Percentiles rank a stretch among this genome's conserved stretches.
phyloP scores from a whole-genome alignment of 139 green algal species.

The Closterium sp. region DNA sequence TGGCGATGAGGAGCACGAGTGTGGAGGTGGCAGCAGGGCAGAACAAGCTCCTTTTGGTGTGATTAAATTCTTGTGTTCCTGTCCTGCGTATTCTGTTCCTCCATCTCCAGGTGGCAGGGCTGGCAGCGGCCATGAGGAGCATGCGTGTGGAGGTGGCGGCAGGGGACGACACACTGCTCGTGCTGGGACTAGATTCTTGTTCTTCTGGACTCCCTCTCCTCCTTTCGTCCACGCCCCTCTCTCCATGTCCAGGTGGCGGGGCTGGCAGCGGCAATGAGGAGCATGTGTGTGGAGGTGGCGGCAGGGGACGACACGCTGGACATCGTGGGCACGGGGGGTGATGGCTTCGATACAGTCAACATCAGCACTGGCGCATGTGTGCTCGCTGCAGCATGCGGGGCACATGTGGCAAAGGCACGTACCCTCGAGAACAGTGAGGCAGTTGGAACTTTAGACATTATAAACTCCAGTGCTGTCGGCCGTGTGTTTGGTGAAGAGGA shows the following conservation, averaged over 20 bases:
- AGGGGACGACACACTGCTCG: background rate
- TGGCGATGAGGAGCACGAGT: background rate
- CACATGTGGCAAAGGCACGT: constrained; percentile 84
- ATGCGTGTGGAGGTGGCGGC: background rate
- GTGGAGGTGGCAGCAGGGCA: constrained; percentile 8
- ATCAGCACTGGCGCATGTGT: constrained; percentile 95
- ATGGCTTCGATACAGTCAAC: constrained; percentile 97
- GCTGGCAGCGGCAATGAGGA: background rate
- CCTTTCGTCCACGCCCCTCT: background rate
- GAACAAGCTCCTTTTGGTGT: no score
- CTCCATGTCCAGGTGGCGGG: background rate
- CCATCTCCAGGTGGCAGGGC: background rate
- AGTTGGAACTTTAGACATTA: constrained; percentile 11
- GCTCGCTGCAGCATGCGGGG: constrained; percentile 89
- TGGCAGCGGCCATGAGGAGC: background rate
- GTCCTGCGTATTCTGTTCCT: no score
- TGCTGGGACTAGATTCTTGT: background rate
- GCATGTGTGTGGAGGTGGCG: background rate
- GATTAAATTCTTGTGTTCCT: no score
- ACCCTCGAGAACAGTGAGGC: background rate
- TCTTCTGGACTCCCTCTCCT: background rate
- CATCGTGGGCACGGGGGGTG: constrained; percentile 97
- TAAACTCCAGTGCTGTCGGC: background rate
- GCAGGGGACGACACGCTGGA: constrained; percentile 69
- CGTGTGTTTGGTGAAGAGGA: no score